Evolutionary conservation across 202 grass and related monocot genomes (phyloP).

Genomic region (Zoysia matrella): DNA sequence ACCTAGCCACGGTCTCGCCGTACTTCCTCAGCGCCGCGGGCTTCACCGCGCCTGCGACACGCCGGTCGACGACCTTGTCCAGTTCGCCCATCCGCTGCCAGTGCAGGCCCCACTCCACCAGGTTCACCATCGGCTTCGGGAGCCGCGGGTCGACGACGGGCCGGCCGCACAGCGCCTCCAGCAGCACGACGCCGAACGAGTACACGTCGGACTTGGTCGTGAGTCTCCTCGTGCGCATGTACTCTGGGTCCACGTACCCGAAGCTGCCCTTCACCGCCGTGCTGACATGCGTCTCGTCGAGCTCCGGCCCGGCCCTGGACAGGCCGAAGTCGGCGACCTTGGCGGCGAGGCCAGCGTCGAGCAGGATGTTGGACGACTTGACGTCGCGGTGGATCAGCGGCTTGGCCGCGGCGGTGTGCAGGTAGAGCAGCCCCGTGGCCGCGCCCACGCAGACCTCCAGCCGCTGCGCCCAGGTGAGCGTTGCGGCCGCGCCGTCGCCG

Average conservation of each 20-base stretch:
- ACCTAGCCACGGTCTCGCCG: slow-evolving; percentile 62
- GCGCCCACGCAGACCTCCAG: slow-evolving; percentile 65
- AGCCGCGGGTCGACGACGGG: slow-evolving; percentile 51
- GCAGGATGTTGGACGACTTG: slow-evolving; percentile 72
- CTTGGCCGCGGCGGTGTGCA: slow-evolving; percentile 53
- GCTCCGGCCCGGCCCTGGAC: slow-evolving; percentile 45
- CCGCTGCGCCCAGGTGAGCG: slow-evolving; percentile 57
- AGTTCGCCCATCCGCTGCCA: slow-evolving; percentile 62
- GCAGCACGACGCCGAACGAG: slow-evolving; percentile 63
- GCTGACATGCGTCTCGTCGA: slow-evolving; percentile 51
- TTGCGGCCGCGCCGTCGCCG: too few species aligned
- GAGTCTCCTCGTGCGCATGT: slow-evolving; percentile 51
- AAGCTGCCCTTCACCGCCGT: slow-evolving; percentile 54
- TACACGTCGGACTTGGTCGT: slow-evolving; percentile 66
- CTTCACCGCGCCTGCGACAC: slow-evolving; percentile 52
- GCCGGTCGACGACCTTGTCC: slow-evolving; percentile 54
- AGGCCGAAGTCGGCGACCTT: slow-evolving; percentile 72
- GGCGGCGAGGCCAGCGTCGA: slow-evolving; percentile 46
- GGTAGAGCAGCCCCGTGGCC: slow-evolving; percentile 59
- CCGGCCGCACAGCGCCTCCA: slow-evolving; percentile 63
- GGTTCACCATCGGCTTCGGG: not conserved
- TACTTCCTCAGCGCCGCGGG: slow-evolving; percentile 61
- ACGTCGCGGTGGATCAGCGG: slow-evolving; percentile 77
- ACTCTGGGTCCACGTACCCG: slow-evolving; percentile 55
- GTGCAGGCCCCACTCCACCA: slow-evolving; percentile 62